Conservation (phyloP, 306 rosid genomes). For the Sindora glabra region DNA sequence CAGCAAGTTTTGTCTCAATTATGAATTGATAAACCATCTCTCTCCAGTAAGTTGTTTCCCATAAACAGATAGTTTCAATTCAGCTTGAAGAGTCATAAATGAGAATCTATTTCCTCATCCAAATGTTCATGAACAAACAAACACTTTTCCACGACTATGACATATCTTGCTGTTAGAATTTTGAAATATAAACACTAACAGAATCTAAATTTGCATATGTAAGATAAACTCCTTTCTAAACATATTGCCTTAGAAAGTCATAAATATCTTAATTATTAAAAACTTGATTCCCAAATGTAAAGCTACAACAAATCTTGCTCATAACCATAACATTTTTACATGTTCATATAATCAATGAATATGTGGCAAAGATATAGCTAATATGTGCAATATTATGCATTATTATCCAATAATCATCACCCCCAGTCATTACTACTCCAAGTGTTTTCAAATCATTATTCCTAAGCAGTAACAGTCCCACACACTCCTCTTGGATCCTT, state of each 20-base stretch:
- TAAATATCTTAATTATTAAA: not conserved
- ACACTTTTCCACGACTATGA: not conserved
- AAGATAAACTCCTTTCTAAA: not conserved
- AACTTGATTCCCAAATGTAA: not conserved
- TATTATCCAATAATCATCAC: too few relatives aligned
- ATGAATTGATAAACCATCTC: not conserved
- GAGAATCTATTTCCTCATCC: not conserved
- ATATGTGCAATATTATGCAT: not conserved
- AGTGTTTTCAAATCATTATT: too few relatives aligned
- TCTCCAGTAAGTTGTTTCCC: not conserved
- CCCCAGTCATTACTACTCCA: too few relatives aligned
- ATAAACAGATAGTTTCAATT: not conserved
- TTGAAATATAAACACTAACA: too few relatives aligned
- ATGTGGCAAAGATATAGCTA: not conserved
- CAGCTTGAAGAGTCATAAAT: not conserved
- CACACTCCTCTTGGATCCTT: too few relatives aligned
- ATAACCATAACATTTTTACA: not conserved
- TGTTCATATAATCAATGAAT: not conserved
- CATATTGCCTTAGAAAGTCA: not conserved
- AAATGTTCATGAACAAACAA: not conserved
- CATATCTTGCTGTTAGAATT: too few relatives aligned
- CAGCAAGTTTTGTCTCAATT: too few relatives aligned
- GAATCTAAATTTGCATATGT: not conserved
- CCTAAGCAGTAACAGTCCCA: too few relatives aligned
- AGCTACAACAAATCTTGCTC: not conserved